Evolutionary conservation across 768 basidiomycete genomes (phyloP), one percentile per base, ranked within the genome.

Genomic region (Strobilomyces echinocephalus): DNA sequence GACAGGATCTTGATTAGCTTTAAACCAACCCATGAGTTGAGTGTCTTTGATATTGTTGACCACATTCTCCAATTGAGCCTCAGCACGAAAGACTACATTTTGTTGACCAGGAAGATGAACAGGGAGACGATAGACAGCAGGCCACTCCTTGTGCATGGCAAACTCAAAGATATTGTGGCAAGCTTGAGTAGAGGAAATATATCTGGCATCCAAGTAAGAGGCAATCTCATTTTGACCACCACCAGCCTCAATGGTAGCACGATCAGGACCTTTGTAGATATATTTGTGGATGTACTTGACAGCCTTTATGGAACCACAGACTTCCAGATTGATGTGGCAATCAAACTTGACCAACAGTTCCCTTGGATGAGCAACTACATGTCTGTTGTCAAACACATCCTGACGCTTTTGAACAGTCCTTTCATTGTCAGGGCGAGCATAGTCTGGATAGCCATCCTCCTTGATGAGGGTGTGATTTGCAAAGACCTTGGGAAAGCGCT

Each of bases 331-430:
- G 39, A 40, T 40, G 11, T 40, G 39, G 54, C 77, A 78, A 50
- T 72, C 20, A 53, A 70, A 78, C 24, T 67, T 59, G 0, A 61
- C 64, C 41, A 60, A 54, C 0, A 80, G 63, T 26, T 60, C 72
- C 0, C 70, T 72, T 40, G 54, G 62, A 58, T 78, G 74, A 1
- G 75, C 74, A 4, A 81, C 73, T 14, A 81, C 68, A 69, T 72
- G 66, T 1, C 53, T 55, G 48, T 81, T 81, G 53, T 72, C 65
- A 21, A 73, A 58, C 31, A 20, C 5, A 11, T 49, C 15, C 4
- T 39, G 2, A 14, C 18, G 2, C 15, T 69, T 65, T 10, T 64
- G 24, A 60, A 69, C 60, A 0, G 53, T 53, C 0, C 55, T 53
- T 1, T 72, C 73, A 72, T 76, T 66, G 30, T 79, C 42, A 4